Conservation (phyloP, 2,329 filamentous ascomycete genomes). For the Aspergillus unguis region DNA sequence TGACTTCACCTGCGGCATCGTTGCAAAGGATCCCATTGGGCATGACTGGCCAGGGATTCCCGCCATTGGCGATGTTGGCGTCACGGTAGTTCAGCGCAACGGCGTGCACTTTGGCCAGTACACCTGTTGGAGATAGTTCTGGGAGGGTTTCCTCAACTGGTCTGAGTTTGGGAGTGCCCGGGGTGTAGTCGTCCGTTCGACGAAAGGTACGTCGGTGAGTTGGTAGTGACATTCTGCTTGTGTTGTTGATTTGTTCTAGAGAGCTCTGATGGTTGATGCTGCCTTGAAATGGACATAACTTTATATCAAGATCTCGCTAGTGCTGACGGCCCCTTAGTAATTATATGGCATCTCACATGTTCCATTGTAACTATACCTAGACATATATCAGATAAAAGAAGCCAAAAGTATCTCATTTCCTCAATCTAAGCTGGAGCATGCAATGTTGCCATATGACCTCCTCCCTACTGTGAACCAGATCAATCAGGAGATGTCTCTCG, state of each 20-base stretch:
- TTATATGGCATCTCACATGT: too few species aligned
- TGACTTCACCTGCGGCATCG: conserved; percentile 44
- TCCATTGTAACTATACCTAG: too few species aligned
- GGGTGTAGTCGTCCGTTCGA: conserved; percentile 33
- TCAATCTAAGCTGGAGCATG: too few species aligned
- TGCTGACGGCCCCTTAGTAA: too few species aligned
- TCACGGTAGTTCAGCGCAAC: conserved; percentile 25
- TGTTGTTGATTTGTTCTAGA: background rate
- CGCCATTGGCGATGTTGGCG: conserved; percentile 26
- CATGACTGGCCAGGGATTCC: conserved; percentile 42
- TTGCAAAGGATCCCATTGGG: conserved; percentile 35
- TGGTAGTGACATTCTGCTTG: background rate
- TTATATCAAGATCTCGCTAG: too few species aligned
- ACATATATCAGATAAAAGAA: too few species aligned
- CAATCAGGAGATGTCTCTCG: too few species aligned
- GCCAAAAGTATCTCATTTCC: too few species aligned
- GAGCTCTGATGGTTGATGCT: background rate
- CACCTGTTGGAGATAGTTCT: conserved; percentile 29
- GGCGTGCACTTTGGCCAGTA: conserved; percentile 23
- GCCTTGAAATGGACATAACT: too few species aligned
- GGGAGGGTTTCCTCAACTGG: conserved; percentile 34
- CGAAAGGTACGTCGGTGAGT: conserved; percentile 28
- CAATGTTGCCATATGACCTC: too few species aligned
- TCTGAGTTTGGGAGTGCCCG: conserved; percentile 32
- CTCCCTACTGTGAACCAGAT: too few species aligned